A percentile compares a stretch with the other conserved stretches of the same genome.
These are phyloP conservation scores for Phialophora chinensis DNA, from an alignment of 2,329 filamentous ascomycete species.

Conservation along the genomic window DNA sequence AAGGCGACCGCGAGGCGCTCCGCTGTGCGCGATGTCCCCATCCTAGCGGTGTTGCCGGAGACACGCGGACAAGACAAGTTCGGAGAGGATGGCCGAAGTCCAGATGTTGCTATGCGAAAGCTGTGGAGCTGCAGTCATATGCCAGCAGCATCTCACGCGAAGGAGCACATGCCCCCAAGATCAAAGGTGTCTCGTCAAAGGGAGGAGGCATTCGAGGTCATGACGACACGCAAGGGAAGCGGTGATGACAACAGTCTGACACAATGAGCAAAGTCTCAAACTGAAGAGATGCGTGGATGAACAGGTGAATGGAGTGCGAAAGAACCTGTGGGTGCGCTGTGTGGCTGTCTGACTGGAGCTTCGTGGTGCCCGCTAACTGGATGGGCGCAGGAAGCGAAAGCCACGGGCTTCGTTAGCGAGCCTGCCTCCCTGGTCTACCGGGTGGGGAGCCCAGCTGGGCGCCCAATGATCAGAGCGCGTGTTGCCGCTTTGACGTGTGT, in stretches of 20 bases:
- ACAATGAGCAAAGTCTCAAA: neutral
- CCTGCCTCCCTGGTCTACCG: neutral
- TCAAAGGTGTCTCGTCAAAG: neutral
- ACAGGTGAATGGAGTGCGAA: neutral
- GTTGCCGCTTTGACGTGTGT: neutral
- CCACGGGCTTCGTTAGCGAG: neutral
- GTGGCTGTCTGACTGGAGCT: neutral
- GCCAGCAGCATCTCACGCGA: neutral
- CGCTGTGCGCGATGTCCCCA: slow-evolving; percentile 8
- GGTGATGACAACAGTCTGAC: neutral
- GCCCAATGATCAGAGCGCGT: neutral
- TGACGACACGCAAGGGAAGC: neutral
- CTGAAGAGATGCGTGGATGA: neutral
- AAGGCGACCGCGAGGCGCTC: slow-evolving; percentile 58
- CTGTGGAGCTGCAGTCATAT: too few relatives aligned
- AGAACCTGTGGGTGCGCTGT: neutral
- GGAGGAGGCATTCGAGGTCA: neutral
- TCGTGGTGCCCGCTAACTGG: neutral
- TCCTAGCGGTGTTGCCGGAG: neutral
- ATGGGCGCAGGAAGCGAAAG: neutral
- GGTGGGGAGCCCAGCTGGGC: neutral
- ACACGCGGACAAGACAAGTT: neutral
- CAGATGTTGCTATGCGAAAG: too few relatives aligned
- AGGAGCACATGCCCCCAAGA: neutral
- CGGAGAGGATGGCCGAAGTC: neutral